Conservation (phyloP, 108 stramenopile genomes). For the Pseudonitzschia delicatissima region DNA sequence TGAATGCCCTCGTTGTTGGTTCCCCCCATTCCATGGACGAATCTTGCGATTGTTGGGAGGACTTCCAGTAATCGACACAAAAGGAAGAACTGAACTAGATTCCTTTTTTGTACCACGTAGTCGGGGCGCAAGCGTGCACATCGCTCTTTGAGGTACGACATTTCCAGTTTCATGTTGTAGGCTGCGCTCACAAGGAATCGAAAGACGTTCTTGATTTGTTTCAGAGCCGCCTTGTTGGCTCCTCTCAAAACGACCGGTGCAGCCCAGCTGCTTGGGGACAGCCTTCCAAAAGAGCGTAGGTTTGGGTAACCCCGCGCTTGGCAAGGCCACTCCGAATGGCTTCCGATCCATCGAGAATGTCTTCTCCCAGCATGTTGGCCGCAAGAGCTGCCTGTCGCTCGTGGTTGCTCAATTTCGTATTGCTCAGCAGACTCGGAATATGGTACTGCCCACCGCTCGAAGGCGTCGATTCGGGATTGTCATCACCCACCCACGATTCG, state of each 20-base stretch:
- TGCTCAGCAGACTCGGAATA: conserved; percentile 42
- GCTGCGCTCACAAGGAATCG: conserved; percentile 82
- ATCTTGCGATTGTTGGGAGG: conserved; percentile 62
- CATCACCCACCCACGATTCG: conserved; percentile 74
- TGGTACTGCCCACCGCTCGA: conserved; percentile 31
- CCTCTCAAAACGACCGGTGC: conserved; percentile 90
- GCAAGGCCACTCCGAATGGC: conserved; percentile 75
- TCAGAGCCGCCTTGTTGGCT: conserved; percentile 69
- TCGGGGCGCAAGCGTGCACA: conserved; percentile 62
- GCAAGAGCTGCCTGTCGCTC: conserved; percentile 76
- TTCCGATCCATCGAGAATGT: conserved; percentile 74
- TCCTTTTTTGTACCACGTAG: conserved; percentile 40
- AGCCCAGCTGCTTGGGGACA: conserved; percentile 87
- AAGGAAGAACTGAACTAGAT: conserved; percentile 59
- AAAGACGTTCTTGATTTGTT: conserved; percentile 86
- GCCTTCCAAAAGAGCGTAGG: conserved; percentile 85
- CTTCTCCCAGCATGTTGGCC: conserved; percentile 74
- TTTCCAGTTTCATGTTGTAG: conserved; percentile 94
- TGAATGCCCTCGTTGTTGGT: conserved; percentile 56
- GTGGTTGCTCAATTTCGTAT: conserved; percentile 50
- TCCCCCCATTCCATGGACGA: conserved; percentile 83
- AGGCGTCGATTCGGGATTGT: conserved; percentile 7
- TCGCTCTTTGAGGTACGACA: conserved; percentile 85
- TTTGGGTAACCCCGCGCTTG: conserved; percentile 81
- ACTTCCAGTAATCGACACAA: conserved; percentile 78